Evolutionary conservation across 805 yeast species (phyloP), one percentile per base, ranked within the genome.

Genomic region (Blastobotrys chiropterorum): DNA sequence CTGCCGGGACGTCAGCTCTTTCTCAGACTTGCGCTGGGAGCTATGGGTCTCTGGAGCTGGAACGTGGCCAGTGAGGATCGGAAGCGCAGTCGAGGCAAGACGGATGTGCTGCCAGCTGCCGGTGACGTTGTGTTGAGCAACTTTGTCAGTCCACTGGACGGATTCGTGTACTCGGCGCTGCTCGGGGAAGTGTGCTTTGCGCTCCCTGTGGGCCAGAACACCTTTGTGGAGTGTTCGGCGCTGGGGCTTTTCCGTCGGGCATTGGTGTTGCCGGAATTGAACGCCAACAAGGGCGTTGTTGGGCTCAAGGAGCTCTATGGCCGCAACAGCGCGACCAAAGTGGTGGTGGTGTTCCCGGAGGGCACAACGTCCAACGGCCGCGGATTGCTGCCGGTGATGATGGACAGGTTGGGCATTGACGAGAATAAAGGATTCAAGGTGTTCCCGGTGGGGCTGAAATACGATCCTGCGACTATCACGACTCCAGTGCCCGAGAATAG

Each of bases 351-450:
- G 19, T 80, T 89, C 53, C 74, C 83, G 2, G 97, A 90, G 62
- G 96, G 96, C 0, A 86, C 96, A 0, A 76, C 96, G 0, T 81
- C 96, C 0, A 92, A 90, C 63, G 94, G 95, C 48, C 82, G 82
- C 55, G 82, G 90, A 0, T 63, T 90, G 1, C 72, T 90, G 55
- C 81, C 88, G 2, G 77, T 86, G 51, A 69, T 71, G 38, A 46
- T 53, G 3, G 2, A 56, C 59, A 48, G 63, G 70, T 41, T 53
- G 38, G 49, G 45, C 17, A 46, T 56, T 31, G 51, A 53, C 16
- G 16, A 20, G 15, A 22, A 22, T 34, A 50, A 51, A 51, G 6
- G 42, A 50, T 13, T 38, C 58, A 52, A 49, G 7, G 46, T 63
- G 2, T 69, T 52, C 50, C 63, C 71, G 1, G 59, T 62, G 6